Conservation (phyloP, 345 rosid genomes). For the Salix viminalis region DNA sequence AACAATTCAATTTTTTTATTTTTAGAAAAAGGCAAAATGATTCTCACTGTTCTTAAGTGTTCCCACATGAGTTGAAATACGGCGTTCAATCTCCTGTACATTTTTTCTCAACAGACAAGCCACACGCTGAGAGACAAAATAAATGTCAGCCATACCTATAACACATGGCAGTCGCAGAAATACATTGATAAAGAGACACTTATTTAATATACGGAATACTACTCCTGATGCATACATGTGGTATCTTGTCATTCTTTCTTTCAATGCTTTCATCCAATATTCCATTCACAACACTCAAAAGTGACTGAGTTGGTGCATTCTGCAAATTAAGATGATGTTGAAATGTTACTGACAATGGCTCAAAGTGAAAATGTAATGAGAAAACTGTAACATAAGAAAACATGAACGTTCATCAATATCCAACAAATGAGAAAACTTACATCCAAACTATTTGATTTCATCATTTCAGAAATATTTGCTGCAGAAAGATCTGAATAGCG, state of each 20-base stretch:
- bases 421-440: too few relatives aligned
- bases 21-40: neutral
- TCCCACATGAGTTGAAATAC: constrained; percentile 98
- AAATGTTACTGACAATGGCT: constrained; percentile 14
- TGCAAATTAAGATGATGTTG: constrained; percentile 28
- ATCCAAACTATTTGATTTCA: too few relatives aligned
- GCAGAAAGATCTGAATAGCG: too few relatives aligned
- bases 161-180: neutral
- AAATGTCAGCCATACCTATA: constrained; percentile 7
- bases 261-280: constrained; percentile 88
- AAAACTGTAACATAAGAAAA: too few relatives aligned
- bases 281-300: constrained; percentile 78
- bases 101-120: constrained; percentile 76
- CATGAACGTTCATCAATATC: too few relatives aligned
- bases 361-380: neutral
- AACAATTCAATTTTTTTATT: neutral
- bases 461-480: too few relatives aligned
- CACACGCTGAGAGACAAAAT: constrained; percentile 53
- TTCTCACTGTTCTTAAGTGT: constrained; percentile 73
- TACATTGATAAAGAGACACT: neutral
- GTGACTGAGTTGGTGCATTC: constrained; percentile 95
- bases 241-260: constrained; percentile 70
- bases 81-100: constrained; percentile 90
- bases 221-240: constrained; percentile 54
- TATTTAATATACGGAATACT: neutral